Conservation (phyloP, 192 early-diverging fungal species). For the Linnemannia schmuckeri region DNA sequence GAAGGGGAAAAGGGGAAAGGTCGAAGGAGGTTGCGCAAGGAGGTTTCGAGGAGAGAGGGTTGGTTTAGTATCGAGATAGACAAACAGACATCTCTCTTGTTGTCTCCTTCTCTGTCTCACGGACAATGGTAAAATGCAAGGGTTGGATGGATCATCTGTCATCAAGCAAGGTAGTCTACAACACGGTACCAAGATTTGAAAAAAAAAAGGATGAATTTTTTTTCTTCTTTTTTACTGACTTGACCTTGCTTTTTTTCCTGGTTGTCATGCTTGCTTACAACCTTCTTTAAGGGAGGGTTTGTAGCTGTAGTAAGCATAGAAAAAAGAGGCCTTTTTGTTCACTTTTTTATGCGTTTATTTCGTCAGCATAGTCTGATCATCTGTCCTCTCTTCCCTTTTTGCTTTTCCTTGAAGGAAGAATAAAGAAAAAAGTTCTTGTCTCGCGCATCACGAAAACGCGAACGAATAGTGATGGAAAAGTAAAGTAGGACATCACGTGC, state of each 20-base stretch:
- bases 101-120: neutral
- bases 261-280: neutral
- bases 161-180: neutral
- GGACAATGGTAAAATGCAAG: neutral
- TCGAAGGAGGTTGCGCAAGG: neutral
- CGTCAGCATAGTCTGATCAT: too few species aligned
- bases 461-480: neutral
- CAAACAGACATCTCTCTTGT: neutral
- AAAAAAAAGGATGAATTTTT: neutral
- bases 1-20: neutral
- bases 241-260: neutral
- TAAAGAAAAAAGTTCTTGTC: too few species aligned
- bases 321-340: neutral
- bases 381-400: too few species aligned
- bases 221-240: neutral
- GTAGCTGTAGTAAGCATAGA: neutral
- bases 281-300: neutral
- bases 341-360: neutral
- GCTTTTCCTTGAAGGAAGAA: too few species aligned
- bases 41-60: neutral
- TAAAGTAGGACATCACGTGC: neutral
- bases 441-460: neutral
- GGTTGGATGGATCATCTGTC: neutral
- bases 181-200: neutral
- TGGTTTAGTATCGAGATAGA: neutral